These are phyloP conservation scores for Mycena sanguinolenta DNA, from an alignment of 768 basidiomycete genomes.

Conservation along the genomic window DNA sequence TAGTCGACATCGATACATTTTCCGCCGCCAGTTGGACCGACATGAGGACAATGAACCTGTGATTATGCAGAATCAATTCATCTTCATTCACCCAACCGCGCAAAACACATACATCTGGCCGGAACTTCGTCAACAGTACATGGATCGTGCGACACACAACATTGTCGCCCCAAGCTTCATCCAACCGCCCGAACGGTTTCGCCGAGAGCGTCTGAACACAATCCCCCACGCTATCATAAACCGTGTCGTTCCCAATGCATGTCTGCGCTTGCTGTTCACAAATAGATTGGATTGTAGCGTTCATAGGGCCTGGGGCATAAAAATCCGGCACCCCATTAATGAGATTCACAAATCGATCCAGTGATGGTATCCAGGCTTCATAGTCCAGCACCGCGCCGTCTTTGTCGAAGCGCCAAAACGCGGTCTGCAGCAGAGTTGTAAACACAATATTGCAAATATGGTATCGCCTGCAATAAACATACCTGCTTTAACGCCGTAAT, in stretches of 20 bases:
- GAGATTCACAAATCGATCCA: not conserved
- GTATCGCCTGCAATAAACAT: too few species aligned
- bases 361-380: slow-evolving; percentile 16
- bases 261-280: slow-evolving; percentile 19
- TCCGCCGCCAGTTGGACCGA: slow-evolving; percentile 17
- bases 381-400: slow-evolving; percentile 19
- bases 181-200: slow-evolving; percentile 16
- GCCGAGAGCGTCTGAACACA: slow-evolving; percentile 4
- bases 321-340: not conserved
- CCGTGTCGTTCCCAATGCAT: slow-evolving; percentile 13
- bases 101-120: not conserved
- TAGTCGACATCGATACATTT: slow-evolving; percentile 25
- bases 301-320: not conserved
- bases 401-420: slow-evolving; percentile 27
- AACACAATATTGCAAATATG: too few species aligned
- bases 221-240: not conserved
- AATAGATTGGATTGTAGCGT: slow-evolving; percentile 3
- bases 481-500: slow-evolving; percentile 24
- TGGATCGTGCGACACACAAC: slow-evolving; percentile 24
- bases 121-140: slow-evolving; percentile 21
- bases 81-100: not conserved
- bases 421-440: slow-evolving; percentile 4
- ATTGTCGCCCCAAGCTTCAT: slow-evolving; percentile 24
- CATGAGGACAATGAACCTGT: slow-evolving; percentile 21
- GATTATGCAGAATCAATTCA: not conserved